These are phyloP conservation scores for Leccinum fuscescens DNA, from an alignment of 1,284 basidiomycete genomes.

Conservation along the genomic window DNA sequence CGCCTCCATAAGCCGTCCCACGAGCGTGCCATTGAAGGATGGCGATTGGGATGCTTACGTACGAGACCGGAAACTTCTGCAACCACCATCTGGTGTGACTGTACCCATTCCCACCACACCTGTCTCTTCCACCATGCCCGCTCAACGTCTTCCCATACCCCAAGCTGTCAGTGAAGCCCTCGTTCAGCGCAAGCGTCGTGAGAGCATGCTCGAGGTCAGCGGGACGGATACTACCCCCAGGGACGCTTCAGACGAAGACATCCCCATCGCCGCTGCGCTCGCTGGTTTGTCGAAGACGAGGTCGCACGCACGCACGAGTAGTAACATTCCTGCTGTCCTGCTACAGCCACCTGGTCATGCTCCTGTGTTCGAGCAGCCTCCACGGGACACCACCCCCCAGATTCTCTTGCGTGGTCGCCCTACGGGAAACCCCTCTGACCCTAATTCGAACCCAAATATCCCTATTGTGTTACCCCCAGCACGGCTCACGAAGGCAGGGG, in stretches of 20 bases:
- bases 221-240: conserved; percentile 39
- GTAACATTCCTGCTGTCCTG: conserved; percentile 46
- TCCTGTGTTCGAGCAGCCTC: conserved; percentile 27
- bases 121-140: conserved; percentile 37
- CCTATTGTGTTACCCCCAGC: conserved; percentile 32
- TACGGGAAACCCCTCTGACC: conserved; percentile 26
- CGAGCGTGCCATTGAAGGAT: conserved; percentile 66
- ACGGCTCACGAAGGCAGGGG: conserved; percentile 16
- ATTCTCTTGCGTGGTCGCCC: conserved; percentile 65
- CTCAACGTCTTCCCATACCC: conserved; percentile 52
- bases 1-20: conserved; percentile 69
- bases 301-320: conserved; percentile 36
- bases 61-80: conserved; percentile 73
- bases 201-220: conserved; percentile 46
- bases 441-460: conserved; percentile 22
- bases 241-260: conserved; percentile 43
- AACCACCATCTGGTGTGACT: conserved; percentile 76
- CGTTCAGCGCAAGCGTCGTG: conserved; percentile 61
- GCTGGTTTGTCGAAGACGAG: conserved; percentile 28
- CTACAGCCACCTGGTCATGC: conserved; percentile 59
- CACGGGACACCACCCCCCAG: conserved; percentile 37
- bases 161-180: conserved; percentile 73
- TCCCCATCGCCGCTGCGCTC: conserved; percentile 49
- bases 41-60: conserved; percentile 78
- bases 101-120: conserved; percentile 67